A percentile compares a stretch with the other conserved stretches of the same genome.
These are phyloP conservation scores for Rhododendron ferrugineum DNA, from an alignment of 148 eudicot species.

Conservation along the genomic window DNA sequence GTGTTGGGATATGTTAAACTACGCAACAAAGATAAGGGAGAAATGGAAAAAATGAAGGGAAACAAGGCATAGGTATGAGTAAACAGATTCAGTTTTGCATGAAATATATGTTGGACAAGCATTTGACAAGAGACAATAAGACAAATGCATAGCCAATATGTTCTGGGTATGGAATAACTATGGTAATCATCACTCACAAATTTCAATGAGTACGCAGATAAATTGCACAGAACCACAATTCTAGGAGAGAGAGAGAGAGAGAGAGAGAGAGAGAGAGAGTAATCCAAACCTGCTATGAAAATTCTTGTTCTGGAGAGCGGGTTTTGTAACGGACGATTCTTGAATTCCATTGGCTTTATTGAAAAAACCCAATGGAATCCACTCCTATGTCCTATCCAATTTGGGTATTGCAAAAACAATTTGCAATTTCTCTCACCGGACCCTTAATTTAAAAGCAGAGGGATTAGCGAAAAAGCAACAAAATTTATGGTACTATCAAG, in stretches of 20 bases:
- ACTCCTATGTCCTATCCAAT: not conserved
- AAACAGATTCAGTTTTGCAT: slow-evolving; percentile 1
- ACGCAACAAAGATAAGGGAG: not conserved
- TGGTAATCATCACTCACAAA: not conserved
- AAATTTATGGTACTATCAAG: not conserved
- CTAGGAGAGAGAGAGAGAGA: not conserved
- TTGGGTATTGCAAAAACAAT: not conserved
- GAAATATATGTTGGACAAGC: not conserved
- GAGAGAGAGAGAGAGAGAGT: not conserved
- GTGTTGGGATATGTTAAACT: not conserved
- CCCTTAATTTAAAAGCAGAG: not conserved
- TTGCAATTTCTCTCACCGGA: not conserved
- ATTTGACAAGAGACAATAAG: not conserved
- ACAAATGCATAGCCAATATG: not conserved
- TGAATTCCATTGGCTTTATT: slow-evolving; percentile 7
- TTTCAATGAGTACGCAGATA: not conserved
- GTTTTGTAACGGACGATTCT: not conserved
- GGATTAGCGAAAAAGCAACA: not conserved
- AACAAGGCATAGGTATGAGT: not conserved
- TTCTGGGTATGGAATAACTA: not conserved
- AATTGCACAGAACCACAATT: not conserved
- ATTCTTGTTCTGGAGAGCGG: not conserved
- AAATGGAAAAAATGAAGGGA: not conserved
- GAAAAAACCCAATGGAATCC: slow-evolving; percentile 10
- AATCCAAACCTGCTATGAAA: not conserved